Conservation (phyloP, 2,329 filamentous ascomycete species). For the Mycogone perniciosa region DNA sequence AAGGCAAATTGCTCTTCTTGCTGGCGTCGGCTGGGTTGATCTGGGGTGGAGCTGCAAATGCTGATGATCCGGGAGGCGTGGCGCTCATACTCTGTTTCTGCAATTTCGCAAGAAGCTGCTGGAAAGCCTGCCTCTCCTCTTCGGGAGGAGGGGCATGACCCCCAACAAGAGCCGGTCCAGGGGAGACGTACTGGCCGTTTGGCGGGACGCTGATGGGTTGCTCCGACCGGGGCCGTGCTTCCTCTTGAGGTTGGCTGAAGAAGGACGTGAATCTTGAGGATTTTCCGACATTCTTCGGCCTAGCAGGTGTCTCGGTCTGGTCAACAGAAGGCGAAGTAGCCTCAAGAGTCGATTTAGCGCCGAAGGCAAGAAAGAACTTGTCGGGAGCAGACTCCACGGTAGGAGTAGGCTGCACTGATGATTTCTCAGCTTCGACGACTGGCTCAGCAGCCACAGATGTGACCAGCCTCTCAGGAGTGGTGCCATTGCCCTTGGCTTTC, state of each 20-base stretch:
- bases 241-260: slow-evolving; percentile 50
- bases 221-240: slow-evolving; percentile 44
- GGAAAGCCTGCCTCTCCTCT: slow-evolving; percentile 80
- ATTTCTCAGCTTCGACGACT: slow-evolving; percentile 41
- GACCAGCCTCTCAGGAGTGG: slow-evolving; percentile 20
- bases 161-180: slow-evolving; percentile 2
- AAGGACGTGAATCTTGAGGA: slow-evolving; percentile 84
- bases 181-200: slow-evolving; percentile 13
- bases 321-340: slow-evolving; percentile 43
- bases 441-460: slow-evolving; percentile 31
- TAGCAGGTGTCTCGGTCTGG: slow-evolving; percentile 36
- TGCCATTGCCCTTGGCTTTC: slow-evolving; percentile 45
- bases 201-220: slow-evolving; percentile 29
- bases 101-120: slow-evolving; percentile 74
- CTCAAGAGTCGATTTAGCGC: slow-evolving; percentile 33
- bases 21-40: slow-evolving; percentile 19
- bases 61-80: slow-evolving; percentile 39
- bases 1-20: slow-evolving; percentile 36
- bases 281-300: slow-evolving; percentile 54
- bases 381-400: slow-evolving; percentile 63
- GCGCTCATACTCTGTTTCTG: slow-evolving; percentile 49
- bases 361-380: slow-evolving; percentile 65
- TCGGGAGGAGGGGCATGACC: slow-evolving; percentile 36
- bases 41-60: slow-evolving; percentile 37
- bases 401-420: slow-evolving; percentile 53